Base-by-base conservation (phyloP, 257 asterid genomes). In the Petunia axillaris region DNA sequence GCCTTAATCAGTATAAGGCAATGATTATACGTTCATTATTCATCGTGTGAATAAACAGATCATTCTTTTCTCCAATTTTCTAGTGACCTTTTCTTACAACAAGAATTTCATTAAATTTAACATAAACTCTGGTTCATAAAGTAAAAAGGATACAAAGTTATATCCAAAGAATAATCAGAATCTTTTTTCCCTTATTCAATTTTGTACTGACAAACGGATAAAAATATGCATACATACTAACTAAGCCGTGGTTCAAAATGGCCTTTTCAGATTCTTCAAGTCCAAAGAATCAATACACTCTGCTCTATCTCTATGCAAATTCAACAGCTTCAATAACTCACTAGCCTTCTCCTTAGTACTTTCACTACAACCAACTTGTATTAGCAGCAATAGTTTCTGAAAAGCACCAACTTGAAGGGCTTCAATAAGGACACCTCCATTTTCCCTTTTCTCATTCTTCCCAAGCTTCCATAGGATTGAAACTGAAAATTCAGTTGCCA, bases 401-500 rank as follows among this genome's bases (percentile, higher is more conserved):
- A 91, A 88, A 52, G 86, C 95, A 16, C 95, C 95, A 4, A 80
- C 79, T 85, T 85, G 83, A 10, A 87, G 74, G 5, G 92, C 92
- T 80, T 86, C 88, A 35, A 82, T 75, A 64, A 80, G 62, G 57
- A 77, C 75, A 14, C 48, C 70, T 1, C 54, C 54, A 50, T 58
- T 25, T n/a, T 55, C 81, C 13, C 6, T 40, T 11, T 80, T 75
- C 1, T 74, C 79, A 8, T 79, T 57, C 79, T 80, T 78, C 39
- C 75, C 81, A 11, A 89, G 50, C 74, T 85, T 88, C 86, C 76
- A 84, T 55, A 91, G 46, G 48, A 89, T 84, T n/a, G 90, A 89
- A 63, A 88, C 87, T 48, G 90, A 81, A 85, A 91, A 83, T 71
- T 84, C 87, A 0, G 92, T 88, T 0, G 92, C 89, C 85, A 86